These are phyloP conservation scores for Fusarium azukiicola DNA, from an alignment of 2,329 filamentous ascomycete species.

Conservation along the genomic window DNA sequence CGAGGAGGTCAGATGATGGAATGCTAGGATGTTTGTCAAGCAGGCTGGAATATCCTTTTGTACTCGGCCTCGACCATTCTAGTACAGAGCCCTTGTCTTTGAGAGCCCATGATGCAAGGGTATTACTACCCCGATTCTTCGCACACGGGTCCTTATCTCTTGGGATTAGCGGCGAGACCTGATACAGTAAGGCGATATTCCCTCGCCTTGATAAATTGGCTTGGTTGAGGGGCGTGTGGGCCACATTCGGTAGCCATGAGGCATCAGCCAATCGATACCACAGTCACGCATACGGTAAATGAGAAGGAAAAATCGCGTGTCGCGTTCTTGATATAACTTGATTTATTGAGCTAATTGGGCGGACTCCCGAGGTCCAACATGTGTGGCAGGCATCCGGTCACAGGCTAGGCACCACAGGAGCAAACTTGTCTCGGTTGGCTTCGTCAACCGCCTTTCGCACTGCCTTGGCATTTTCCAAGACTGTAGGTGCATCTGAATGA, in stretches of 20 bases:
- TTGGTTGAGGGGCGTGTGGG: conserved; percentile 5
- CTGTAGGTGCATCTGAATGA: conserved; percentile 10
- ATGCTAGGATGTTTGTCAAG: not conserved
- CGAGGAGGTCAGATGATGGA: not conserved
- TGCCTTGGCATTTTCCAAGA: conserved; percentile 10
- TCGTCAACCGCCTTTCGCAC: conserved; percentile 11
- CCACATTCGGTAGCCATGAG: not conserved
- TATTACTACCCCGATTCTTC: conserved; percentile 26
- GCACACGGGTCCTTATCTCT: conserved; percentile 14
- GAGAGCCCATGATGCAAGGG: conserved; percentile 16
- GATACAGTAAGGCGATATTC: conserved; percentile 10
- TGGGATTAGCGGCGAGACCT: conserved; percentile 12
- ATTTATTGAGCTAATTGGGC: not conserved
- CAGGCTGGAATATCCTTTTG: conserved; percentile 13
- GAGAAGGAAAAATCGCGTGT: not conserved
- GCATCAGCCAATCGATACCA: no score
- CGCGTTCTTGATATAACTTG: not conserved
- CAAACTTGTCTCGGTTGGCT: conserved; percentile 11
- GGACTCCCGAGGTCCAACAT: no score
- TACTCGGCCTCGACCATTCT: conserved; percentile 1
- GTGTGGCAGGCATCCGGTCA: not conserved
- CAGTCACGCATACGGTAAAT: not conserved
- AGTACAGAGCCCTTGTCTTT: not conserved
- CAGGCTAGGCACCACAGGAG: not conserved
- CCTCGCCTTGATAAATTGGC: conserved; percentile 21